Evolutionary conservation across 176 grass and related monocot species (phyloP).

Genomic region (Carex scoparia): DNA sequence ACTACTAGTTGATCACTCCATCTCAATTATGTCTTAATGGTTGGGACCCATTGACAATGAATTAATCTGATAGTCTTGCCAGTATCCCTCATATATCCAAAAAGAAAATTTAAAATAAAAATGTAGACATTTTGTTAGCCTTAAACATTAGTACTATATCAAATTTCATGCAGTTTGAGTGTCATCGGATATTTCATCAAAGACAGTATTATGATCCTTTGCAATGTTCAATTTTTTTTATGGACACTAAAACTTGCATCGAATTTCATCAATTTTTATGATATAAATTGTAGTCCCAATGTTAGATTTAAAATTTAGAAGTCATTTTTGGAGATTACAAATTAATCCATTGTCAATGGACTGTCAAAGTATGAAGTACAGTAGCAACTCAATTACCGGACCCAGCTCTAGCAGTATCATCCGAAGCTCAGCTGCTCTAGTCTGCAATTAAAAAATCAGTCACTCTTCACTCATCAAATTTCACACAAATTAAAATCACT

Average conservation of each 20-base stretch:
- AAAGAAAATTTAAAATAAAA: neutral
- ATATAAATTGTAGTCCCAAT: neutral
- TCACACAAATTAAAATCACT: constrained; percentile 13
- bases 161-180: neutral
- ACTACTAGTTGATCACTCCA: neutral
- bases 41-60: neutral
- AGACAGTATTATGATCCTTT: neutral
- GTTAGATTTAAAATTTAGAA: neutral
- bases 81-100: neutral
- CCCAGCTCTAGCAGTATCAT: constrained; percentile 78
- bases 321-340: neutral
- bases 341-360: neutral
- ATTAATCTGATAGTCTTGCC: neutral
- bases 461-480: neutral
- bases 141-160: neutral
- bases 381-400: constrained; percentile 42
- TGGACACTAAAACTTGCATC: neutral
- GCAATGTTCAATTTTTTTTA: neutral
- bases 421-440: constrained; percentile 73
- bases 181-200: neutral
- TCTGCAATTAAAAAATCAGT: constrained; percentile 41
- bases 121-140: neutral
- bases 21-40: neutral
- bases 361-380: neutral
- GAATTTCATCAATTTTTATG: neutral